phyloP scores from a whole-genome alignment of 1,284 basidiomycete species.

The Trichosporon sp. region DNA sequence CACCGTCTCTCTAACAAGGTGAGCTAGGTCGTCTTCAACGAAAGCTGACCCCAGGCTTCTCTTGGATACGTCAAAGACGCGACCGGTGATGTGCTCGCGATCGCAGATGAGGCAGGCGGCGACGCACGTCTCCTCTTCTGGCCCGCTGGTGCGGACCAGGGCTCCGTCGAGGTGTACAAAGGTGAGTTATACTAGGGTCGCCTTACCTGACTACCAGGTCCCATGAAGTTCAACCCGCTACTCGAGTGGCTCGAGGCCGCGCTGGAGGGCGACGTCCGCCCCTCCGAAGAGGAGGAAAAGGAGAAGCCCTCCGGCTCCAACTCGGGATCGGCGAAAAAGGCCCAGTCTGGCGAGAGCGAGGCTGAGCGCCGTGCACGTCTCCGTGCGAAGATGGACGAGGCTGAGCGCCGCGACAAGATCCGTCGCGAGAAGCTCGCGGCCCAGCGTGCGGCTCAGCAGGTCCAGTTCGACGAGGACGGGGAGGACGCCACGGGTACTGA shows the following conservation, averaged over 20 bases:
- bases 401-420: slow-evolving; percentile 45
- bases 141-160: slow-evolving; percentile 33
- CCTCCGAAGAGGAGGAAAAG: slow-evolving; percentile 8
- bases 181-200: slow-evolving; percentile 35
- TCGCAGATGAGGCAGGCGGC: slow-evolving; percentile 36
- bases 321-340: slow-evolving; percentile 27
- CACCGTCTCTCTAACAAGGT: slow-evolving; percentile 69
- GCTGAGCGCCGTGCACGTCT: slow-evolving; percentile 37
- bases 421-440: slow-evolving; percentile 46
- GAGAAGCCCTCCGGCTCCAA: slow-evolving; percentile 25
- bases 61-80: slow-evolving; percentile 70
- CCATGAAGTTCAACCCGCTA: slow-evolving; percentile 55
- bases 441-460: slow-evolving; percentile 22
- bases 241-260: slow-evolving; percentile 47
- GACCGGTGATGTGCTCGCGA: slow-evolving; percentile 60
- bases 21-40: slow-evolving; percentile 10
- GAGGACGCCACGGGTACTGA: slow-evolving; percentile 25
- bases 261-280: slow-evolving; percentile 22
- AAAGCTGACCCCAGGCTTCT: slow-evolving; percentile 57
- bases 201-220: slow-evolving; percentile 35
- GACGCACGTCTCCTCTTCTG: slow-evolving; percentile 51
- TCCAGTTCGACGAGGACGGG: slow-evolving; percentile 6
- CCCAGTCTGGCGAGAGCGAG: slow-evolving; percentile 32
- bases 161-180: slow-evolving; percentile 44
- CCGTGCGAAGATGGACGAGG: slow-evolving; percentile 50